phyloP scores from a whole-genome alignment of 345 rosid genomes.

The Noccaea bulbosa region DNA sequence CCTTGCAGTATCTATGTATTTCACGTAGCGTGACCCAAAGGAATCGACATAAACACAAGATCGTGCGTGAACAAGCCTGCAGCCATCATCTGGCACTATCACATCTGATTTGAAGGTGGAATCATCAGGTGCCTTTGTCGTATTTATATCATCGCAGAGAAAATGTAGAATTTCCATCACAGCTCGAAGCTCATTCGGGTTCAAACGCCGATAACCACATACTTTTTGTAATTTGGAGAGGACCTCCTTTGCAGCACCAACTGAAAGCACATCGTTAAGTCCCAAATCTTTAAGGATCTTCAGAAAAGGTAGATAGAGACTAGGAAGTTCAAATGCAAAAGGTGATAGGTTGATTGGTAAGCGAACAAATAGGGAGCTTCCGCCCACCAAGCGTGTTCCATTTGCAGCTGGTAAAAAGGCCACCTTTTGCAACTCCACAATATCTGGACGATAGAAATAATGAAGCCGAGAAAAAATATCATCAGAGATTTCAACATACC shows the following conservation, averaged over 20 bases:
- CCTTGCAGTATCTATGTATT: conserved; percentile 70
- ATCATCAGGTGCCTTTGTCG: conserved; percentile 42
- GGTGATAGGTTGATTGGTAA: conserved; percentile 83
- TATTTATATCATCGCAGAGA: conserved; percentile 57
- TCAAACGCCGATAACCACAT: conserved; percentile 87
- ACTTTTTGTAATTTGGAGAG: conserved; percentile 72
- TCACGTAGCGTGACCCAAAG: conserved; percentile 72
- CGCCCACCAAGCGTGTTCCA: conserved; percentile 87
- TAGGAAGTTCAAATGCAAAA: conserved; percentile 89
- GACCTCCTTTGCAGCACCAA: conserved; percentile 70
- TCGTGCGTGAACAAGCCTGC: conserved; percentile 84
- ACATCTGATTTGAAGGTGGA: conserved; percentile 59
- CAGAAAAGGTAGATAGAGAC: conserved; percentile 73
- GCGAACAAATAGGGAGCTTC: conserved; percentile 75
- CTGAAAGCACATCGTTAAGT: conserved; percentile 76
- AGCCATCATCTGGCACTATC: conserved; percentile 87
- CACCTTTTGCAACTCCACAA: conserved; percentile 63
- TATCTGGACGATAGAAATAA: conserved; percentile 54
- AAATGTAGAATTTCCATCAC: conserved; percentile 81
- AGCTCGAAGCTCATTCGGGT: conserved; percentile 95
- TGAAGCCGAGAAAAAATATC: conserved; percentile 18
- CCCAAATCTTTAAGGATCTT: conserved; percentile 86
- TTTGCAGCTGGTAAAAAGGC: conserved; percentile 94
- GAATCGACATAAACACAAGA: conserved; percentile 82
- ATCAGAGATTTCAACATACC: conserved; percentile 19